Evolutionary conservation across 768 basidiomycete species (phyloP).

Genomic region (Lentinus brumalis): DNA sequence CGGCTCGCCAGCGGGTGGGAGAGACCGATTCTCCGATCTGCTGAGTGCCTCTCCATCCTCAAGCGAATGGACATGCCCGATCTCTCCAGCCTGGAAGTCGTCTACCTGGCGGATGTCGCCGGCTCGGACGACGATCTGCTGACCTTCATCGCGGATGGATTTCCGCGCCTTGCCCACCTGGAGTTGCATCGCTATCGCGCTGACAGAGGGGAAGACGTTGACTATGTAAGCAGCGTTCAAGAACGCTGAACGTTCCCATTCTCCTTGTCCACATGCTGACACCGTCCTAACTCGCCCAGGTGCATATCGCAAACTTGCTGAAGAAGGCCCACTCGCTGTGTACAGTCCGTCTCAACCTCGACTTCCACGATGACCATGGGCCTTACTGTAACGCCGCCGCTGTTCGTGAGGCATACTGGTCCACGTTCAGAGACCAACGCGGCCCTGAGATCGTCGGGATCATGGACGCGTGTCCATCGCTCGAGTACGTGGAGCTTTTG

Average conservation of each 20-base stretch:
- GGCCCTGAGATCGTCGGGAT: too few species aligned
- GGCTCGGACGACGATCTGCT: not conserved
- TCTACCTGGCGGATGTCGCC: not conserved
- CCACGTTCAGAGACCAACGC: too few species aligned
- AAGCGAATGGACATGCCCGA: not conserved
- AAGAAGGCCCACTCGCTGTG: not conserved
- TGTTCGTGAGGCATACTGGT: too few species aligned
- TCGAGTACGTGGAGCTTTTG: too few species aligned
- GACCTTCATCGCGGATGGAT: not conserved
- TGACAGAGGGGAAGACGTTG: not conserved
- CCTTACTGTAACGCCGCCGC: not conserved
- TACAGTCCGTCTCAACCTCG: not conserved
- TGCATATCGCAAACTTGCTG: not conserved
- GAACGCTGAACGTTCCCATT: too few species aligned
- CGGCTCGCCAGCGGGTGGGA: too few species aligned
- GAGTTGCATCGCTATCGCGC: constrained; percentile 1
- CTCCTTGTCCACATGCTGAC: too few species aligned
- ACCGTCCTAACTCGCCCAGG: not conserved
- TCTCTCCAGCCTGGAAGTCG: not conserved
- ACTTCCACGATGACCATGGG: not conserved
- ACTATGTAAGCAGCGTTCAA: not conserved
- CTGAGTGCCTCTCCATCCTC: not conserved
- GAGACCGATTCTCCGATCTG: not conserved
- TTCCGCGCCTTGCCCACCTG: not conserved
- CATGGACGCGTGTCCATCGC: too few species aligned